Base-by-base conservation (phyloP, 2,329 filamentous ascomycete genomes). In the Aquanectria penicillioides region DNA sequence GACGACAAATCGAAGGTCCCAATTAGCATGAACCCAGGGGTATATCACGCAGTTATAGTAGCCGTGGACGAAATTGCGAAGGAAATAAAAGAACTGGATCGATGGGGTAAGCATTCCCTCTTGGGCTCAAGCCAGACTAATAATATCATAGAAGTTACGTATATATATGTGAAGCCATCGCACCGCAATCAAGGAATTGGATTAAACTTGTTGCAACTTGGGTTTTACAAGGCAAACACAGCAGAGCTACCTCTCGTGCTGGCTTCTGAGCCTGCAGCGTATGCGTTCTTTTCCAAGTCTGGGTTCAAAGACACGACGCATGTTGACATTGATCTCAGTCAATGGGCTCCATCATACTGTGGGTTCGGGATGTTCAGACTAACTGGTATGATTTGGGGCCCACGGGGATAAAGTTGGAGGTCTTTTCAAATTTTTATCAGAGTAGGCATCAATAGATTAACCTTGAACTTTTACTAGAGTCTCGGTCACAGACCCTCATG, bases 361-460 rank as follows among this genome's bases (percentile, higher is more conserved):
- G 54, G 58, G 6, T 61, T 61, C 46, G 58, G 58, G 2, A 34
- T 29, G 11, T 61, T 61, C 3, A 49, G 58, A 17, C 28, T 58
- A 7, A 46, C 29, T 2, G 47, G 58, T 4, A 38, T 61, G 43
- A 18, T 15, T 12, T 51, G 46, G 58, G 28, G 17, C 10, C 18
- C 9, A 13, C 15, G 15, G 22, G 20, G 26, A 8, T 28, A 38
- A 29, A 12, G 37, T n/a, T 25, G 12, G n/a, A n/a, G n/a, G n/a
- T n/a, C n/a, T n/a, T n/a, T n/a, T n/a, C n/a, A n/a, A n/a, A n/a
- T n/a, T n/a, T n/a, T n/a, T n/a, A n/a, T n/a, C n/a, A n/a, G n/a
- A n/a, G n/a, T n/a, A n/a, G n/a, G n/a, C n/a, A n/a, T n/a, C n/a
- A n/a, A n/a, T n/a, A n/a, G n/a, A n/a, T n/a, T n/a, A n/a, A n/a